Conservation (phyloP, 768 basidiomycete species). For the Xerocomellus chrysenteron region DNA sequence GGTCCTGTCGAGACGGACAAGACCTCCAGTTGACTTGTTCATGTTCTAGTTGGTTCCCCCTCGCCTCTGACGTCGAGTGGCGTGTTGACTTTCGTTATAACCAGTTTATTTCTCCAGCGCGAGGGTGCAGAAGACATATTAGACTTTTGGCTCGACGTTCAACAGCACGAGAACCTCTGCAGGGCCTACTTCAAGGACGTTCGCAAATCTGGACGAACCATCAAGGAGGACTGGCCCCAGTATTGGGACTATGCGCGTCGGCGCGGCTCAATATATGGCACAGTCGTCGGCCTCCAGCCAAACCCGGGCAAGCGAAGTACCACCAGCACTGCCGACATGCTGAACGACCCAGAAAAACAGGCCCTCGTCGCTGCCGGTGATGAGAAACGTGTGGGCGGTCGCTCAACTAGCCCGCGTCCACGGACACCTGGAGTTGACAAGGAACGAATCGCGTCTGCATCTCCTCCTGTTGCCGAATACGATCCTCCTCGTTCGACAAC, state of each 20-base stretch:
- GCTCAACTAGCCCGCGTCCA: constrained; percentile 60
- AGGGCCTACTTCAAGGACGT: constrained; percentile 99
- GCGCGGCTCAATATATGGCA: constrained; percentile 90
- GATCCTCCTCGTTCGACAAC: constrained; percentile 68
- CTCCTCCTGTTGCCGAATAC: constrained; percentile 44
- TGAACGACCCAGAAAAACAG: constrained; percentile 69
- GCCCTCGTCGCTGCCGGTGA: constrained; percentile 50
- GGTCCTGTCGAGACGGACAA: constrained; percentile 85
- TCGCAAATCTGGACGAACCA: constrained; percentile 87
- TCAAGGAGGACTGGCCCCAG: constrained; percentile 98
- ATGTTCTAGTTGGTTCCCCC: constrained; percentile 87
- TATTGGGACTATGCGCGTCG: constrained; percentile 94
- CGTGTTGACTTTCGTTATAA: constrained; percentile 6
- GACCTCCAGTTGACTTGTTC: constrained; percentile 96
- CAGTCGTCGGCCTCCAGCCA: constrained; percentile 75
- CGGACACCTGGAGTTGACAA: constrained; percentile 37
- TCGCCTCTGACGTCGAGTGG: neutral
- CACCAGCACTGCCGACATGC: constrained; percentile 70
- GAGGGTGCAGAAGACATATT: constrained; percentile 95
- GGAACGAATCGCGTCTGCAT: constrained; percentile 44
- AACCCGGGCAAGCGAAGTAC: constrained; percentile 74
- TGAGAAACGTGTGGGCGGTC: constrained; percentile 47
- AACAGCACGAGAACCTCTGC: constrained; percentile 98
- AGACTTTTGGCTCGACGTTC: constrained; percentile 99
- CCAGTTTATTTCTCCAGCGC: constrained; percentile 89